These are phyloP conservation scores for Arthrobotrys musiformis DNA, from an alignment of 2,329 filamentous ascomycete genomes.

Conservation along the genomic window DNA sequence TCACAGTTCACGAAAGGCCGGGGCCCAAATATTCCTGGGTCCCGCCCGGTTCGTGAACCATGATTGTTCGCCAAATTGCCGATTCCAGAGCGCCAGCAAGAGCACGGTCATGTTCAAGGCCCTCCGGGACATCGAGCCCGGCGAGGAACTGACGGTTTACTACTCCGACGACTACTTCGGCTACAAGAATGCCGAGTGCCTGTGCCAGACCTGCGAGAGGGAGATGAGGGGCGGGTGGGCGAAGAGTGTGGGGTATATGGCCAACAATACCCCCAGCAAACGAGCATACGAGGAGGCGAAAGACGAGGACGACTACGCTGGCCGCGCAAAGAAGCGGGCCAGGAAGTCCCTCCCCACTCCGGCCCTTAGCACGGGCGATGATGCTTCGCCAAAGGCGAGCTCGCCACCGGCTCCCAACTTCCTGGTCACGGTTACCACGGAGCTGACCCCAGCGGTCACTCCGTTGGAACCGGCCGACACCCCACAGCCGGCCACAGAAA, in stretches of 20 bases:
- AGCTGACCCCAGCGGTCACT: conserved; percentile 36
- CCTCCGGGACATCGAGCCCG: conserved; percentile 79
- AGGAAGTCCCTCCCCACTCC: conserved; percentile 49
- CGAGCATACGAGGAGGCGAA: conserved; percentile 42
- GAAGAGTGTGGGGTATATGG: conserved; percentile 53
- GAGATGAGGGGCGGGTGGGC: conserved; percentile 84
- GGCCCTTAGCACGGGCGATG: conserved; percentile 44
- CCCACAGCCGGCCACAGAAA: conserved; percentile 9
- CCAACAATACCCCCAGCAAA: conserved; percentile 35
- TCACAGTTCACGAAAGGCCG: conserved; percentile 89
- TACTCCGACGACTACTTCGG: conserved; percentile 98
- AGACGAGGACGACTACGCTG: conserved; percentile 54
- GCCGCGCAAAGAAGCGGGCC: conserved; percentile 48
- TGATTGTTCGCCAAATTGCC: conserved; percentile 92
- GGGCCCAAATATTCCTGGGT: conserved; percentile 89
- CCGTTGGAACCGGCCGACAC: conserved; percentile 21
- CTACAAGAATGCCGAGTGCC: conserved; percentile 90
- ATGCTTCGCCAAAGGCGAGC: conserved; percentile 32
- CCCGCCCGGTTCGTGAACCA: conserved; percentile 97
- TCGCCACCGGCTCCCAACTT: conserved; percentile 44
- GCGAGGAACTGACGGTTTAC: conserved; percentile 95
- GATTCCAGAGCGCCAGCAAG: conserved; percentile 82
- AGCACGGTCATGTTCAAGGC: conserved; percentile 93
- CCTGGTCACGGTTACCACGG: conserved; percentile 14
- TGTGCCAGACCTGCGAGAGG: conserved; percentile 87